phyloP scores from a whole-genome alignment of 2,329 filamentous ascomycete genomes.

The Xylogone sp. region DNA sequence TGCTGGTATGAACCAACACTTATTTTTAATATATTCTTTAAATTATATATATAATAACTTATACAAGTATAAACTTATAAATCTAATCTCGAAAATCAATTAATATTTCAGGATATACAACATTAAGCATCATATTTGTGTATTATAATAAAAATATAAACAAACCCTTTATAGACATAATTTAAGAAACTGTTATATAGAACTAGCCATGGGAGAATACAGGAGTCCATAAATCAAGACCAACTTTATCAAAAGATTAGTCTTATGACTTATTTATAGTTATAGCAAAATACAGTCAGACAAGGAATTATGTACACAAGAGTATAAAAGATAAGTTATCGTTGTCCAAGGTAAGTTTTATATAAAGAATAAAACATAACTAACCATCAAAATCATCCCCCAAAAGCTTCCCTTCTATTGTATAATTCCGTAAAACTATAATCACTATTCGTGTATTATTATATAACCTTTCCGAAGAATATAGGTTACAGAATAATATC shows the following conservation, averaged over 20 bases:
- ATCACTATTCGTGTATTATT: background rate
- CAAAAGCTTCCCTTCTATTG: background rate
- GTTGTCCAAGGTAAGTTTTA: background rate
- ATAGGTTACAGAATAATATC: background rate
- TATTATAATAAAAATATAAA: background rate
- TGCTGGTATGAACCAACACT: too few relatives aligned
- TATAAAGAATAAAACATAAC: background rate
- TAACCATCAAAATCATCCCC: background rate
- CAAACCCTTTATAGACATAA: background rate
- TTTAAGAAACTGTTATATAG: background rate
- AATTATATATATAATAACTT: background rate
- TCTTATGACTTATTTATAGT: background rate
- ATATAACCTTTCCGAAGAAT: background rate
- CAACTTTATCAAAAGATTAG: background rate
- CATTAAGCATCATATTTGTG: background rate
- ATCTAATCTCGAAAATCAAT: background rate
- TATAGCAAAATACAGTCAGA: background rate
- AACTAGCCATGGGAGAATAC: background rate
- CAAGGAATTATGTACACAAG: background rate
- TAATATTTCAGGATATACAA: background rate
- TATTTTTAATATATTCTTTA: background rate
- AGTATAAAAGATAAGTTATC: background rate
- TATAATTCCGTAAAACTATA: background rate
- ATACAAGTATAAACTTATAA: background rate
- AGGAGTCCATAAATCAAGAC: background rate